Evolutionary conservation across 176 grass and related monocot species (phyloP), one percentile per base, ranked within the genome.

Genomic region (Musa itinerans): DNA sequence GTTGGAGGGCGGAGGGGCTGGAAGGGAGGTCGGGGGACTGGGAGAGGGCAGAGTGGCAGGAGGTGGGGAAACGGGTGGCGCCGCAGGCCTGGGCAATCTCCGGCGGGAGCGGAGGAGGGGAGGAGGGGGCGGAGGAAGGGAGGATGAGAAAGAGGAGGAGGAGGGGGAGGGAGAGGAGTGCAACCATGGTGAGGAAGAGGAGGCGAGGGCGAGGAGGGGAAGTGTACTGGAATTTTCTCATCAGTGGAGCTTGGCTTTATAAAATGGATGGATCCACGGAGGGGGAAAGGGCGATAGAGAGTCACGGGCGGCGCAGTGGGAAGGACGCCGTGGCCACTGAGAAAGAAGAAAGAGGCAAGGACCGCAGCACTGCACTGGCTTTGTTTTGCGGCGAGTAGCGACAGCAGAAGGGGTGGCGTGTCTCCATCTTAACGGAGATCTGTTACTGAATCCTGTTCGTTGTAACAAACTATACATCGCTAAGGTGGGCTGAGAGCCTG

Each of bases 1-100:
- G 63, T 55, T 82, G 76, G 11, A 92, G 80, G 14, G 80, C 69
- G 27, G 81, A 64, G 11, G 78, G 68, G 10, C 81, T 61, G 54
- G 78, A 52, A 53, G 61, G 54, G 77, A 92, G 86, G 79, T 22
- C 82, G 78, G 75, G 59, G 81, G 81, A 87, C 11, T 43, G 48
- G 4, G 74, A 65, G 59, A 76, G 59, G 9, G 74, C 48, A 17
- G 57, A 22, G 34, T 51, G 20, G 43, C 74, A 76, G 12, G 74
- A 76, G 43, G 58, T 65, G 43, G 74, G 48, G 74, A 76, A 76
- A 59, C 58, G 58, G 2, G 74, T 65, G 43, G 74, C 74, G 59
- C 59, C 58, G 59, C 74, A 76, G 10, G 74, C 74, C 29, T 23
- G 58, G 74, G 8, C 11, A n/a, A 76, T 50, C 9, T 22, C n/a